These are phyloP conservation scores for Aspergillus chevalieri DNA, from an alignment of 2,329 filamentous ascomycete genomes.

Conservation along the genomic window DNA sequence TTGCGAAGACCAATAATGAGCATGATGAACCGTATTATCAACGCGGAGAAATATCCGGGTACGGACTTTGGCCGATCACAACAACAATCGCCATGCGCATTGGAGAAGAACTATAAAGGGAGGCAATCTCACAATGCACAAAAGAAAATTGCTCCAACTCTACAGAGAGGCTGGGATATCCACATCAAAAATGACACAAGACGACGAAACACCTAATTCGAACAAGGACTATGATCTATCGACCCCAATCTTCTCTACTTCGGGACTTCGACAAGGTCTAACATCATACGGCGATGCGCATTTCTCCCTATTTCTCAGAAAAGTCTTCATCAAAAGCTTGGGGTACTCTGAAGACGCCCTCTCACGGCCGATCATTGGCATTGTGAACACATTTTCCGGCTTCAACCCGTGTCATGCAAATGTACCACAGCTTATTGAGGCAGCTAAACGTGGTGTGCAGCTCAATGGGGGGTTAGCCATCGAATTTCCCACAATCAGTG, in stretches of 20 bases:
- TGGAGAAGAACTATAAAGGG: not conserved
- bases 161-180: not conserved
- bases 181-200: not conserved
- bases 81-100: no score
- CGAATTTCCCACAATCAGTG: conserved; percentile 67
- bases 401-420: conserved; percentile 73
- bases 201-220: not conserved
- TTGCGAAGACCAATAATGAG: not conserved
- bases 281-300: conserved; percentile 67
- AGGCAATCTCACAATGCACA: not conserved
- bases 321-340: conserved; percentile 71
- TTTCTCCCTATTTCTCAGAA: conserved; percentile 68
- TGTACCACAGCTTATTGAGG: conserved; percentile 64
- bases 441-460: conserved; percentile 62
- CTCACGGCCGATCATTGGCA: conserved; percentile 64
- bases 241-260: conserved; percentile 44
- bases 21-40: not conserved
- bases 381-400: conserved; percentile 66
- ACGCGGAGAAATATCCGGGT: conserved; percentile 13
- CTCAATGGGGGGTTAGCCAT: conserved; percentile 62
- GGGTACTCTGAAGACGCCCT: conserved; percentile 68
- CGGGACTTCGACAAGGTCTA: conserved; percentile 58
- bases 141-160: no score
- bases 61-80: conserved; percentile 10
- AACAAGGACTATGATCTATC: conserved; percentile 52